Evolutionary conservation across 495 filamentous ascomycete species (phyloP), one percentile per base, ranked within the genome.

Genomic region (Amorphotheca resinae): DNA sequence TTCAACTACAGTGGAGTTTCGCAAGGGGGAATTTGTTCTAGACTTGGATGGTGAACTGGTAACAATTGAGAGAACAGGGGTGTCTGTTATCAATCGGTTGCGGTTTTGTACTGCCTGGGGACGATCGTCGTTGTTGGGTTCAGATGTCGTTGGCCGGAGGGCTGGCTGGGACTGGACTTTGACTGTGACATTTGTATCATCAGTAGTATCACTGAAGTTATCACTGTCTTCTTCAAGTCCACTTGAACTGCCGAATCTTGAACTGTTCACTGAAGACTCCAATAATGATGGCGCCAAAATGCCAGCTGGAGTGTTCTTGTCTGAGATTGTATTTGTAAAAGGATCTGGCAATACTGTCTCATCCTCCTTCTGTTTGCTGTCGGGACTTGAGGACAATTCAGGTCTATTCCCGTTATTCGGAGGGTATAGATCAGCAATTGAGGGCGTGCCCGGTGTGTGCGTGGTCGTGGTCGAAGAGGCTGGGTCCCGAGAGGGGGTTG

Each of bases 1-100:
- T 64, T 41, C 52, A 57, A 34, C 52, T 41, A 33, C 58, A 51
- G 22, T 64, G 60, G 28, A 57, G 45, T 16, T 51, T 49, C 45
- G 31, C 39, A 33, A 40, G 16, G 28, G 49, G 26, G 38, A 60
- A 41, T 22, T 51, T 20, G 41, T 33, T 21, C 38, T 50, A 3
- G 43, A 41, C 33, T 52, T 58, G 1, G 61, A 58, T 15, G 58
- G 58, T 20, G 60, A 50, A 12, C 55, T 58, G 8, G 59, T 57
- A 14, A 58, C 41, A 6, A 64, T 32, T 18, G 58, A 55, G 7
- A 63, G 44, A 6, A 60, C 57, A 3, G 65, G 48, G 9, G 51
- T 48, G 20, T 47, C 48, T 16, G 54, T 52, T 6, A 43, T 34
- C 2, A 42, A 50, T 38, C 46, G 44, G 34, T 32, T 49, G 26